Evolutionary conservation across 805 yeast species (phyloP).

Genomic region (Candida bentonensis): DNA sequence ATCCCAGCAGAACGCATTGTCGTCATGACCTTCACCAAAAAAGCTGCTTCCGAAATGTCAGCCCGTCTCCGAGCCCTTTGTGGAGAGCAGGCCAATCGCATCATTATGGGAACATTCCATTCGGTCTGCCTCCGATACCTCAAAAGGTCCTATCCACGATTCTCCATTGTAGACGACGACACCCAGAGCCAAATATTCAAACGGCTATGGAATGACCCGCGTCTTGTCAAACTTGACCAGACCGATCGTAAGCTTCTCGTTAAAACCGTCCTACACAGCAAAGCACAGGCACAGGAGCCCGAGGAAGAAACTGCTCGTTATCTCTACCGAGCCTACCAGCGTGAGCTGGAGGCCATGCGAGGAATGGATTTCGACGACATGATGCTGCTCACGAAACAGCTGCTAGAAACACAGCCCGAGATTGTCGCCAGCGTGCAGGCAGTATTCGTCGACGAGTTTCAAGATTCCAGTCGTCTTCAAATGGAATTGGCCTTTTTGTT

Average conservation of each 20-base stretch:
- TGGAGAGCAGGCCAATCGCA: constrained; percentile 18
- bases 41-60: constrained; percentile 78
- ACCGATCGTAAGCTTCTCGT: background rate
- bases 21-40: constrained; percentile 86
- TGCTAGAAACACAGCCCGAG: constrained; percentile 32
- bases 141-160: constrained; percentile 41
- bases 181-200: constrained; percentile 39
- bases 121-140: constrained; percentile 57
- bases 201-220: constrained; percentile 22
- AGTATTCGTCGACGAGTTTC: constrained; percentile 86
- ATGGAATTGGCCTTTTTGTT: constrained; percentile 48
- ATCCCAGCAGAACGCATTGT: constrained; percentile 51
- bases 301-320: background rate
- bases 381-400: constrained; percentile 36
- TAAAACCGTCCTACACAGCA: background rate
- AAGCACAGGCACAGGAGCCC: background rate
- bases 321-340: constrained; percentile 42
- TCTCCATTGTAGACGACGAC: constrained; percentile 49
- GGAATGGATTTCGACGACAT: constrained; percentile 78
- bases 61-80: constrained; percentile 36
- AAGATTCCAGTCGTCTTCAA: constrained; percentile 77
- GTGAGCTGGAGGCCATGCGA: constrained; percentile 25
- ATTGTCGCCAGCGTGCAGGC: constrained; percentile 42
- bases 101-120: constrained; percentile 83
- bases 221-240: constrained; percentile 2